Evolutionary conservation across 805 yeast genomes (phyloP).

Genomic region (Lachancea cidri): DNA sequence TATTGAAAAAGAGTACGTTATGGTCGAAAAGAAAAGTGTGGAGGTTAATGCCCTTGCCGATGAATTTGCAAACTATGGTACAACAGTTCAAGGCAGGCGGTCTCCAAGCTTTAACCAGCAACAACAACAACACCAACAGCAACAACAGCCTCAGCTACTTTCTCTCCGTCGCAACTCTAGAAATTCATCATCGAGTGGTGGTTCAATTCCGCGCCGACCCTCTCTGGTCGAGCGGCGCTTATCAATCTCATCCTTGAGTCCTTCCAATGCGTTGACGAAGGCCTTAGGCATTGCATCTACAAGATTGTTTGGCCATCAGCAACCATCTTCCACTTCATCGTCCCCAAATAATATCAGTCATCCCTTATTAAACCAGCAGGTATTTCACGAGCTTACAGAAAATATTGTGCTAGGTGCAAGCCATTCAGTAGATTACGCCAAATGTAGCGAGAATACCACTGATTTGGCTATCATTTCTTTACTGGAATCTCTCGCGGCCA

Average conservation of each 20-base stretch:
- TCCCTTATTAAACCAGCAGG: slow-evolving; percentile 22
- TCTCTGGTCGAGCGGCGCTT: slow-evolving; percentile 59
- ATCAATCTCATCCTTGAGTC: slow-evolving; percentile 62
- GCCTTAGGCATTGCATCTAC: slow-evolving; percentile 87
- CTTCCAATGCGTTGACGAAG: slow-evolving; percentile 82
- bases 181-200: slow-evolving; percentile 41
- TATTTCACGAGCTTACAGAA: slow-evolving; percentile 30
- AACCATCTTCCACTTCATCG: slow-evolving; percentile 17
- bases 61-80: slow-evolving; percentile 65
- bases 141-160: slow-evolving; percentile 4
- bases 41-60: slow-evolving; percentile 96
- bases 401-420: slow-evolving; percentile 27
- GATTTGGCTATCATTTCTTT: slow-evolving; percentile 39
- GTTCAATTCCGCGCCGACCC: slow-evolving; percentile 50
- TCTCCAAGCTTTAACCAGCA: slow-evolving; percentile 18
- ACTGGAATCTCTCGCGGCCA: slow-evolving; percentile 76
- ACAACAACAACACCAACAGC: slow-evolving; percentile 16
- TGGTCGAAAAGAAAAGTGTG: slow-evolving; percentile 89
- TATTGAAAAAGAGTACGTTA: slow-evolving; percentile 83
- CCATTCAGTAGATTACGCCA: slow-evolving; percentile 13
- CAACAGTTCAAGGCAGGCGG: slow-evolving; percentile 44
- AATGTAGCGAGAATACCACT: slow-evolving; percentile 18
- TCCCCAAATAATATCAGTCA: slow-evolving; percentile 20
- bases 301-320: slow-evolving; percentile 62
- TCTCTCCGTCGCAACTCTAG: slow-evolving; percentile 12